These are phyloP conservation scores for Pythium graminicola DNA, from an alignment of 352 stramenopile genomes.

Conservation along the genomic window DNA sequence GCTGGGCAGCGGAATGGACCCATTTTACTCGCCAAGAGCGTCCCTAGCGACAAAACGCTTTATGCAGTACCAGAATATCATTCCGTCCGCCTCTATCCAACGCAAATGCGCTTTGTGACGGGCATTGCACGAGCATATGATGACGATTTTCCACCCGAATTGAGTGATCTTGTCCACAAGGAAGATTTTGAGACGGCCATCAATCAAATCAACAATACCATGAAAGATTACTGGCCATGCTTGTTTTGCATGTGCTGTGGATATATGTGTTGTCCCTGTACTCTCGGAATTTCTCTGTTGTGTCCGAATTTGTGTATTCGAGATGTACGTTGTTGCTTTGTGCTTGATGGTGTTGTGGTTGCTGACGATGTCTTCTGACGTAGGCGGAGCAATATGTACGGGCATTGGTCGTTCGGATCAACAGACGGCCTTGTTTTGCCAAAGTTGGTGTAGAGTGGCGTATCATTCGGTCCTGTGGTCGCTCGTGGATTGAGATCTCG, in stretches of 20 bases:
- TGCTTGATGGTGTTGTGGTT: neutral
- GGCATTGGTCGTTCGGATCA: constrained; percentile 51
- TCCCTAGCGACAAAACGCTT: constrained; percentile 4
- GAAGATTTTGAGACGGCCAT: constrained; percentile 64
- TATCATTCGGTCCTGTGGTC: constrained; percentile 45
- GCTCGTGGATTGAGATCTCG: constrained; percentile 66
- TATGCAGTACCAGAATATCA: constrained; percentile 23
- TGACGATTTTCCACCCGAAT: constrained; percentile 57
- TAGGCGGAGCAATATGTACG: constrained; percentile 68
- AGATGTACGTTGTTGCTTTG: constrained; percentile 35
- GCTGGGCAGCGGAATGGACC: neutral
- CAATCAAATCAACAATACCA: constrained; percentile 83
- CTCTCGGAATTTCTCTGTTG: constrained; percentile 52
- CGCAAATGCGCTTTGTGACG: constrained; percentile 60
- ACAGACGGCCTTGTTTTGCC: constrained; percentile 52
- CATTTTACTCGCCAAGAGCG: constrained; percentile 9
- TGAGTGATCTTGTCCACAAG: constrained; percentile 42
- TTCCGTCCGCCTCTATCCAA: constrained; percentile 46
- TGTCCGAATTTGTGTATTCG: constrained; percentile 70
- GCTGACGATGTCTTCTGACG: neutral
- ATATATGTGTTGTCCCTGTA: constrained; percentile 61
- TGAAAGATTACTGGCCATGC: constrained; percentile 78
- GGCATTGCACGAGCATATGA: constrained; percentile 66
- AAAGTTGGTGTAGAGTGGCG: constrained; percentile 53
- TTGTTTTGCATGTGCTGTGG: constrained; percentile 67